These are phyloP conservation scores for Aureobasidium sp. DNA, from an alignment of 2,329 filamentous ascomycete genomes.

Conservation along the genomic window DNA sequence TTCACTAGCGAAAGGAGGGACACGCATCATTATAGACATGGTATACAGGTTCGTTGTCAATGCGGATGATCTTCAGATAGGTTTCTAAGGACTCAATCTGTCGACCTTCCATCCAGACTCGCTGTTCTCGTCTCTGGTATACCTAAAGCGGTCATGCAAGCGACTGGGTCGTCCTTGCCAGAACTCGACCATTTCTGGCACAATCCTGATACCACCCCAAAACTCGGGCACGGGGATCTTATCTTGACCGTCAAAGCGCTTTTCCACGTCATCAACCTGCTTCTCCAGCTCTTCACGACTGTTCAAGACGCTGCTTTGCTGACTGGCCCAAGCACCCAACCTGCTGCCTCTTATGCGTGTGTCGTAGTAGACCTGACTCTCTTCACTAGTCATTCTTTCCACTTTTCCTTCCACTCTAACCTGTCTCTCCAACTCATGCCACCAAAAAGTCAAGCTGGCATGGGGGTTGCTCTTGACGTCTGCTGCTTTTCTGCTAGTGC, in stretches of 20 bases:
- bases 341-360: slow-evolving; percentile 68
- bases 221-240: slow-evolving; percentile 85
- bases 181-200: slow-evolving; percentile 85
- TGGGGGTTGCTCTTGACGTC: slow-evolving; percentile 68
- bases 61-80: too few species aligned
- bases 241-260: slow-evolving; percentile 64
- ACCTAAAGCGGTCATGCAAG: slow-evolving; percentile 88
- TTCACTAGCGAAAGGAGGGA: neutral
- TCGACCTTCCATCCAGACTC: slow-evolving; percentile 56
- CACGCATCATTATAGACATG: neutral
- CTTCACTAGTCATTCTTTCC: slow-evolving; percentile 57
- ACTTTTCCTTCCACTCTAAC: slow-evolving; percentile 77
- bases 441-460: slow-evolving; percentile 83
- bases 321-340: slow-evolving; percentile 88
- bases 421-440: slow-evolving; percentile 78
- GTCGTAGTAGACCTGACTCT: slow-evolving; percentile 61
- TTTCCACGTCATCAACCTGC: slow-evolving; percentile 69
- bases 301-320: slow-evolving; percentile 69
- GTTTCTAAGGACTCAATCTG: slow-evolving; percentile 60
- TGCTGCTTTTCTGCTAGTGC: slow-evolving; percentile 58
- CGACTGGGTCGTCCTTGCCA: slow-evolving; percentile 88
- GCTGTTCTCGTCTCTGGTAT: slow-evolving; percentile 50
- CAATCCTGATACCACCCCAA: slow-evolving; percentile 84
- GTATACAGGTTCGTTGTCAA: neutral
- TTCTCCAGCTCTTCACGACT: slow-evolving; percentile 66